These are phyloP conservation scores for Phytophthora syringae DNA, from an alignment of 352 stramenopile species.

Conservation along the genomic window DNA sequence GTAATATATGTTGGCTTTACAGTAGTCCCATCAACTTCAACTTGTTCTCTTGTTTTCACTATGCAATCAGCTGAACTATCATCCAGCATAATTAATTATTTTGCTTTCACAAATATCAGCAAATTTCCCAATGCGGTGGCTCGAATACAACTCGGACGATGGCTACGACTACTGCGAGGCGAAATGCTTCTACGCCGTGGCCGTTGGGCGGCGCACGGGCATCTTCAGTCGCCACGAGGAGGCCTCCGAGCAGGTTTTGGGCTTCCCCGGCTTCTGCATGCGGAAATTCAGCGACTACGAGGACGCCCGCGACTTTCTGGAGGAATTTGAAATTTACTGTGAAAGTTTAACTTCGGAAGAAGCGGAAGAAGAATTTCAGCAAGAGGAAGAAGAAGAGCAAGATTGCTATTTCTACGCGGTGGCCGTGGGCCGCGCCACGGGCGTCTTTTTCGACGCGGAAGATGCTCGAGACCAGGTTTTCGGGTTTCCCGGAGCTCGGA, in stretches of 20 bases:
- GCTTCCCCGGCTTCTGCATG: constrained; percentile 17
- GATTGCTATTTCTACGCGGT: constrained; percentile 23
- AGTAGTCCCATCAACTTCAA: neutral
- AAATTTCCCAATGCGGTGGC: constrained; percentile 36
- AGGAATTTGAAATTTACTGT: constrained; percentile 20
- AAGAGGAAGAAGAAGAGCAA: constrained; percentile 4
- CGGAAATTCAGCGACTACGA: constrained; percentile 20
- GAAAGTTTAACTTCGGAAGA: constrained; percentile 18
- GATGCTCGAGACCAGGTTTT: constrained; percentile 9
- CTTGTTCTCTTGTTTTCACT: neutral
- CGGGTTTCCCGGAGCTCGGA: neutral
- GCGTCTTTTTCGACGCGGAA: constrained; percentile 10
- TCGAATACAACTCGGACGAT: constrained; percentile 34
- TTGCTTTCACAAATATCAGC: no score
- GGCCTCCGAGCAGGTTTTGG: constrained; percentile 5
- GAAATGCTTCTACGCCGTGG: constrained; percentile 26
- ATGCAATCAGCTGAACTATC: neutral
- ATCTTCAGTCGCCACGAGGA: constrained; percentile 11
- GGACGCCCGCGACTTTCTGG: constrained; percentile 20
- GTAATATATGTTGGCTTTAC: no score
- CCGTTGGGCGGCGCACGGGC: constrained; percentile 11
- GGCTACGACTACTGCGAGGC: constrained; percentile 21
- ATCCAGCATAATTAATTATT: neutral
- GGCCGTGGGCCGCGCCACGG: neutral
- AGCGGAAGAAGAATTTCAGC: constrained; percentile 7